A percentile compares a stretch with the other conserved stretches of the same genome.
Evolutionary conservation across 371 early-diverging fungal species (phyloP).

Genomic region (Entomophthora muscae): DNA sequence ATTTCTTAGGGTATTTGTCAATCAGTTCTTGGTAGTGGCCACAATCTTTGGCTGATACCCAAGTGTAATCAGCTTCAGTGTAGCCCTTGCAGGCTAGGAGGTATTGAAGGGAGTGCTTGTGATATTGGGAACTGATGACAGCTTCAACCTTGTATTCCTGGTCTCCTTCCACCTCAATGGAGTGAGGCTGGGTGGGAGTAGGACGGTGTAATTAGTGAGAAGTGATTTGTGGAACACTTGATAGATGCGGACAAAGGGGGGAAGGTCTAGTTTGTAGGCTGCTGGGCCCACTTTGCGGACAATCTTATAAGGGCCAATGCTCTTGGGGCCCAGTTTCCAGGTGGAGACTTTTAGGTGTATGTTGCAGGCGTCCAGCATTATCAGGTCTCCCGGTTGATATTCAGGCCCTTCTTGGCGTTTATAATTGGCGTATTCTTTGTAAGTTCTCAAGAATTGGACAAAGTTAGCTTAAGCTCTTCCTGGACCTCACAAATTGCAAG

Average conservation of each 20-base stretch:
- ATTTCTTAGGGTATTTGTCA: neutral
- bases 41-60: neutral
- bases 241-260: neutral
- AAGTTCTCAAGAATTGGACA: neutral
- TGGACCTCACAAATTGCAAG: neutral
- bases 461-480: neutral
- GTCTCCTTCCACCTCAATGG: neutral
- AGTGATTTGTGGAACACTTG: neutral
- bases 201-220: neutral
- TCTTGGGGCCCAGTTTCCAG: neutral
- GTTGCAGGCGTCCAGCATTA: neutral
- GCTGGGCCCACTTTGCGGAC: neutral
- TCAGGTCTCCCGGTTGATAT: neutral
- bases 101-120: neutral
- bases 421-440: neutral
- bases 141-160: neutral
- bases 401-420: neutral
- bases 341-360: neutral
- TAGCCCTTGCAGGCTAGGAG: neutral
- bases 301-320: neutral
- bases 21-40: neutral
- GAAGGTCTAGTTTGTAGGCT: neutral
- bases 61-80: neutral
- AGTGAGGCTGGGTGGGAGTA: neutral
- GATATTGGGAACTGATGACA: neutral